phyloP scores from a whole-genome alignment of 2,329 filamentous ascomycete genomes.

The Ceratocystis papillata region DNA sequence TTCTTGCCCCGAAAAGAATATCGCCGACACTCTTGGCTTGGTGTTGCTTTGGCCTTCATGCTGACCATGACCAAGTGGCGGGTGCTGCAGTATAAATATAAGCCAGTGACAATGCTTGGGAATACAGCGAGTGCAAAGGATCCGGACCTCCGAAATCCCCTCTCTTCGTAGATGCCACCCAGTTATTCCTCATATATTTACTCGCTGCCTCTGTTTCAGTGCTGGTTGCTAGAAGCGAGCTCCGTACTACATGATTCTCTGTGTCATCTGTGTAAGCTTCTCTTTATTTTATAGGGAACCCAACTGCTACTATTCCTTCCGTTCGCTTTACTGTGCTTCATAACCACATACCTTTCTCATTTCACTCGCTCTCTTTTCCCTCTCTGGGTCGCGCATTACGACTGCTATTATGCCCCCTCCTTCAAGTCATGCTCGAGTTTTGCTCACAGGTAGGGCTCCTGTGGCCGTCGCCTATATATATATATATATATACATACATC shows the following conservation, averaged over 20 bases:
- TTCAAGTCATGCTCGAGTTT: background rate
- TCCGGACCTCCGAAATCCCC: slow-evolving; percentile 2
- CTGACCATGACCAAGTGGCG: background rate
- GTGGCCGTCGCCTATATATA: background rate
- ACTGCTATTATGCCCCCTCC: background rate
- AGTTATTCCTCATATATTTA: background rate
- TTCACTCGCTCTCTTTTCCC: too few relatives aligned
- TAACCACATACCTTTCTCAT: background rate
- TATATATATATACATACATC: too few relatives aligned
- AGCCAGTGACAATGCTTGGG: background rate
- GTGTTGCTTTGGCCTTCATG: background rate
- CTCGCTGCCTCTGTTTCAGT: background rate
- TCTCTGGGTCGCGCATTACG: too few relatives aligned
- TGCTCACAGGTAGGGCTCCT: slow-evolving; percentile 17
- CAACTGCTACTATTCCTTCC: background rate
- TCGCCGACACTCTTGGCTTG: too few relatives aligned
- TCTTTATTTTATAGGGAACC: background rate
- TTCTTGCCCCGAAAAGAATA: too few relatives aligned
- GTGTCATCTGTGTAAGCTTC: background rate
- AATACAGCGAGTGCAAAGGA: background rate
- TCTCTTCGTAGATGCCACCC: background rate
- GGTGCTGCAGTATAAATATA: background rate
- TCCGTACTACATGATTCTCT: background rate
- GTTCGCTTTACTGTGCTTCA: background rate
- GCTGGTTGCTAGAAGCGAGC: background rate